These are phyloP conservation scores for Auricularia heimuer DNA, from an alignment of 768 basidiomycete genomes.

Conservation along the genomic window DNA sequence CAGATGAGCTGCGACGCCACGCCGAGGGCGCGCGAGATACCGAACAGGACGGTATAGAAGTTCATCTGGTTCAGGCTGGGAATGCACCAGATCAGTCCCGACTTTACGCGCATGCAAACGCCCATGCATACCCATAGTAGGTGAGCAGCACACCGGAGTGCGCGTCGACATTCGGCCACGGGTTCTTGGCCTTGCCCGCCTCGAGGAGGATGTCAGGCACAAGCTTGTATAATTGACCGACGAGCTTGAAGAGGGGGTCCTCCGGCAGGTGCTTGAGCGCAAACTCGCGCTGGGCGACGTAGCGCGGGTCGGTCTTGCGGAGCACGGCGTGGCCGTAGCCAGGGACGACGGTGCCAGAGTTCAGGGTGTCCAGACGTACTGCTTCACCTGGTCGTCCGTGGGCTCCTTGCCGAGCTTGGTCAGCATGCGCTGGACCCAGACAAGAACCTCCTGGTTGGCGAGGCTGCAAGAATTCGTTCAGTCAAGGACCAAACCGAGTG, in stretches of 20 bases:
- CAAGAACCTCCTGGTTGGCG: slow-evolving; percentile 92
- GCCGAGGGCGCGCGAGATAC: slow-evolving; percentile 90
- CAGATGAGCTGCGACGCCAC: slow-evolving; percentile 84
- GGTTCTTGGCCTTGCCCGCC: slow-evolving; percentile 89
- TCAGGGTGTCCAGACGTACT: slow-evolving; percentile 92
- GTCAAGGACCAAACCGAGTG: background rate
- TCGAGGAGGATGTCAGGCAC: slow-evolving; percentile 87
- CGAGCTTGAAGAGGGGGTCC: slow-evolving; percentile 90
- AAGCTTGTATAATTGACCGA: slow-evolving; percentile 77
- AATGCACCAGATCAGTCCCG: no score
- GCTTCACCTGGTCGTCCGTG: slow-evolving; percentile 77
- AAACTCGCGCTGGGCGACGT: slow-evolving; percentile 84
- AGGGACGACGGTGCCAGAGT: slow-evolving; percentile 87
- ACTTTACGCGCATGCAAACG: no score
- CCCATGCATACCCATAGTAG: slow-evolving; percentile 43
- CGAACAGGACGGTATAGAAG: slow-evolving; percentile 96
- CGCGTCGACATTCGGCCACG: slow-evolving; percentile 95
- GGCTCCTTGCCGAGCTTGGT: slow-evolving; percentile 76
- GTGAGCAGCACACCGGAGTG: slow-evolving; percentile 87
- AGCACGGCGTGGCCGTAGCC: slow-evolving; percentile 85
- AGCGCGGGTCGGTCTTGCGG: slow-evolving; percentile 87
- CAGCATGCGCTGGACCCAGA: slow-evolving; percentile 95
- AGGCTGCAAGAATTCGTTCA: slow-evolving; percentile 27
- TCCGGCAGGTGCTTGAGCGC: slow-evolving; percentile 75
- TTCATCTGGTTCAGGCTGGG: slow-evolving; percentile 70